phyloP scores from a whole-genome alignment of 305 asterid species.

The Fraxinus velutina region DNA sequence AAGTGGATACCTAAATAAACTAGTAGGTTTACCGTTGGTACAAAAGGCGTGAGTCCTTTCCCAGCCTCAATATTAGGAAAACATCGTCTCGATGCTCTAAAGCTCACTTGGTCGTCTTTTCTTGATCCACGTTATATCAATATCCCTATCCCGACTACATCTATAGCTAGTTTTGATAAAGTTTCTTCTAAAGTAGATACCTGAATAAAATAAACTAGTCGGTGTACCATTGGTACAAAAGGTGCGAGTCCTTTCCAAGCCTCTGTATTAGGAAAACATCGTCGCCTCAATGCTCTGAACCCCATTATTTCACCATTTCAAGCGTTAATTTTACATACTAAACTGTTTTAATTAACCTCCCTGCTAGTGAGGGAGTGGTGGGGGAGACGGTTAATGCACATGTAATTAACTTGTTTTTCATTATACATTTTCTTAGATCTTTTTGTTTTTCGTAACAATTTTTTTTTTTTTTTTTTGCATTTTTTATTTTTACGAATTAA shows the following conservation, averaged over 20 bases:
- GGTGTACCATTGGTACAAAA: neutral
- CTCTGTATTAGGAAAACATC: neutral
- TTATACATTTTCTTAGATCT: neutral
- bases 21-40: neutral
- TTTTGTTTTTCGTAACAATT: neutral
- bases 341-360: neutral
- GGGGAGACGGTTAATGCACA: neutral
- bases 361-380: constrained; percentile 5
- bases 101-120: neutral
- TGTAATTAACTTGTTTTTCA: neutral
- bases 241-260: neutral
- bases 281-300: neutral
- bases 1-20: neutral
- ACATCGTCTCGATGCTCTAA: neutral
- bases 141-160: neutral
- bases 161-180: neutral
- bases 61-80: neutral
- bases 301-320: neutral
- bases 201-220: neutral
- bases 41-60: neutral
- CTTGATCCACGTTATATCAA: neutral
- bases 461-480: neutral
- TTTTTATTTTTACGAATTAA: neutral
- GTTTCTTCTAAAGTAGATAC: neutral
- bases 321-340: neutral